phyloP scores from a whole-genome alignment of 2,329 filamentous ascomycete genomes.

The Colletotrichum magnum region DNA sequence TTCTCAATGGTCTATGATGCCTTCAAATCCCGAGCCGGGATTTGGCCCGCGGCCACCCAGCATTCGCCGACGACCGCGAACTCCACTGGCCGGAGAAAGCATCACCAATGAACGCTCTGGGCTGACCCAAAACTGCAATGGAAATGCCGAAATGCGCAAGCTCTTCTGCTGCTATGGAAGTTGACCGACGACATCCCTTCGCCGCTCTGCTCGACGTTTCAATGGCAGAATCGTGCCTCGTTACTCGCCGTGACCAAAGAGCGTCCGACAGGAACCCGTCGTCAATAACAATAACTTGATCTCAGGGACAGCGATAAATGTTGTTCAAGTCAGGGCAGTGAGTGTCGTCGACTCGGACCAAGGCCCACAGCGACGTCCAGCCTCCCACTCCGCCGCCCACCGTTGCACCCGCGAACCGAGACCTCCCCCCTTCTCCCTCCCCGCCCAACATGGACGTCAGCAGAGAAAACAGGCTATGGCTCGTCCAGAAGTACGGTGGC shows the following conservation, averaged over 20 bases:
- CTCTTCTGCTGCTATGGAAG: conserved; percentile 8
- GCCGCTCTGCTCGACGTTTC: not conserved
- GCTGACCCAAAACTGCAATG: not conserved
- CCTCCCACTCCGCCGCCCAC: not conserved
- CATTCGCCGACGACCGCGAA: conserved; percentile 24
- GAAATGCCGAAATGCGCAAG: conserved; percentile 3
- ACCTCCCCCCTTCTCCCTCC: not conserved
- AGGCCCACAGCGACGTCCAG: conserved; percentile 9
- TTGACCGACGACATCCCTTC: conserved; percentile 9
- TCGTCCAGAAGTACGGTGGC: conserved; percentile 95
- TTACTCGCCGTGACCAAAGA: conserved; percentile 1
- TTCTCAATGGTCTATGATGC: not conserved
- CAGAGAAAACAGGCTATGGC: conserved; percentile 71
- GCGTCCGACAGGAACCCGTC: not conserved
- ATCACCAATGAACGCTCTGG: conserved; percentile 11
- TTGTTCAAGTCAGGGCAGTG: conserved; percentile 8
- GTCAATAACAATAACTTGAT: not conserved
- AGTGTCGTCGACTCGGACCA: not conserved
- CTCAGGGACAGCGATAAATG: conserved; percentile 15
- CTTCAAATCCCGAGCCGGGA: conserved; percentile 39
- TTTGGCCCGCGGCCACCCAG: conserved; percentile 25
- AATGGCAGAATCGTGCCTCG: conserved; percentile 4
- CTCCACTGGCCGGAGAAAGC: conserved; percentile 12
- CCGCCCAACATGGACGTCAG: conserved; percentile 44
- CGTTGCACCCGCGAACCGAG: not conserved